These are phyloP conservation scores for Aureobasidium uvarum DNA, from an alignment of 2,329 filamentous ascomycete species.

Conservation along the genomic window DNA sequence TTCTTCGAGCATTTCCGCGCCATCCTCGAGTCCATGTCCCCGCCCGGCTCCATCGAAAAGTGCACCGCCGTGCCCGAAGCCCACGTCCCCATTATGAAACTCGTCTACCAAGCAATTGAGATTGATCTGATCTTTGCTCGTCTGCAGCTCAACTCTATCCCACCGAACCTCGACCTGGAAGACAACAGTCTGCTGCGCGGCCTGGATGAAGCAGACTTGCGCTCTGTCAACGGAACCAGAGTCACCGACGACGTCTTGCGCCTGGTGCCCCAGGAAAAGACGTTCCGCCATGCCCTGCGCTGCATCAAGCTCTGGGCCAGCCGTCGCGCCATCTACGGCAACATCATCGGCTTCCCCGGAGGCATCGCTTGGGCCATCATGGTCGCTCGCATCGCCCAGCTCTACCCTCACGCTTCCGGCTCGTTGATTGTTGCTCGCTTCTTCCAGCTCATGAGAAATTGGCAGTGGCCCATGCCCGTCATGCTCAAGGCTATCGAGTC, in stretches of 20 bases:
- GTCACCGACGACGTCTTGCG: conserved; percentile 90
- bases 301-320: conserved; percentile 98
- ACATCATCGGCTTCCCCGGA: conserved; percentile 93
- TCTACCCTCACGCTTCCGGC: conserved; percentile 89
- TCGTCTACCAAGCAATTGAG: conserved; percentile 85
- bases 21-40: conserved; percentile 72
- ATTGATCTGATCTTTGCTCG: conserved; percentile 79
- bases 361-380: conserved; percentile 99
- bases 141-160: conserved; percentile 45
- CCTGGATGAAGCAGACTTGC: conserved; percentile 79
- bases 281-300: conserved; percentile 83
- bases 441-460: conserved; percentile 85
- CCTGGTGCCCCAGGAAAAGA: conserved; percentile 82
- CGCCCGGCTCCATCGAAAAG: conserved; percentile 76
- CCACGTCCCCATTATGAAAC: conserved; percentile 96
- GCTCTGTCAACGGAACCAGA: conserved; percentile 88
- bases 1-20: conserved; percentile 90
- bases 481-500: conserved; percentile 84
- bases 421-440: conserved; percentile 91
- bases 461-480: conserved; percentile 94
- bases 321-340: conserved; percentile 86
- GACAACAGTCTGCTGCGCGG: conserved; percentile 84
- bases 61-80: conserved; percentile 83
- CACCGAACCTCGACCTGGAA: conserved; percentile 66
- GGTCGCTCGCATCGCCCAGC: conserved; percentile 89